A percentile compares a stretch with the other conserved stretches of the same genome.
These are phyloP conservation scores for Tuctoria greenei DNA, from an alignment of 176 grass and related monocot genomes.

Conservation along the genomic window DNA sequence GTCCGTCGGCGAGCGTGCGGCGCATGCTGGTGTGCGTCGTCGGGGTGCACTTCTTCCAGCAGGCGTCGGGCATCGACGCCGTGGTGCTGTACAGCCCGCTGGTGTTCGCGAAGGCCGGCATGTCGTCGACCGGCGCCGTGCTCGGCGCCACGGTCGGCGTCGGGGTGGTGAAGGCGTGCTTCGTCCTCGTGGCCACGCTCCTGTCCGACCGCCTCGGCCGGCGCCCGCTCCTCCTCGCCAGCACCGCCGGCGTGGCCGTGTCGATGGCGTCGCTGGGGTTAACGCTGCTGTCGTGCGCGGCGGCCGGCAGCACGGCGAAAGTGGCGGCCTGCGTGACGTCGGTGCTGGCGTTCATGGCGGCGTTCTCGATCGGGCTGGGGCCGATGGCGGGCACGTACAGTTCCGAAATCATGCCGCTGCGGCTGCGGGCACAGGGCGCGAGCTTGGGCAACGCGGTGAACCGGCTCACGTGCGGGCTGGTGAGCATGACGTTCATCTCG, in stretches of 20 bases:
- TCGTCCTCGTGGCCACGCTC: conserved; percentile 36
- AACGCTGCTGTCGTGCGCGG: neutral
- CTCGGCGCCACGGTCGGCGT: conserved; percentile 35
- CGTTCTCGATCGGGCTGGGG: conserved; percentile 47
- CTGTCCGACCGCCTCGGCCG: conserved; percentile 44
- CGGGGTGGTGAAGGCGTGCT: conserved; percentile 34
- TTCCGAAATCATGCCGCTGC: conserved; percentile 44
- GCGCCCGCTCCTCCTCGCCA: conserved; percentile 34
- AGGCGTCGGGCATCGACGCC: conserved; percentile 40
- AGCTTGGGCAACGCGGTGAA: conserved; percentile 46
- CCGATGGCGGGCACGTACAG: conserved; percentile 24
- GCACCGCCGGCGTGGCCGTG: conserved; percentile 21
- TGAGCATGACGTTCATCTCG: conserved; percentile 64
- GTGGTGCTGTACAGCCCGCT: conserved; percentile 42
- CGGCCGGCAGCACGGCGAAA: accelerated
- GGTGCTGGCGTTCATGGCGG: conserved; percentile 31
- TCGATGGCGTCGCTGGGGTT: conserved; percentile 5
- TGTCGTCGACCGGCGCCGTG: conserved; percentile 14
- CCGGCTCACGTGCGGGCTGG: conserved; percentile 22
- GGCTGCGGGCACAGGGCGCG: conserved; percentile 46
- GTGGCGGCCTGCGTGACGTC: conserved; percentile 1
- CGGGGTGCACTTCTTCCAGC: conserved; percentile 39
- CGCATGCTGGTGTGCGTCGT: conserved; percentile 29
- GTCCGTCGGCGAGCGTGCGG: conserved; percentile 26
- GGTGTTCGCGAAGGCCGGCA: conserved; percentile 30